Base-by-base conservation (phyloP, 352 stramenopile genomes). In the Phytophthora pinifolia region DNA sequence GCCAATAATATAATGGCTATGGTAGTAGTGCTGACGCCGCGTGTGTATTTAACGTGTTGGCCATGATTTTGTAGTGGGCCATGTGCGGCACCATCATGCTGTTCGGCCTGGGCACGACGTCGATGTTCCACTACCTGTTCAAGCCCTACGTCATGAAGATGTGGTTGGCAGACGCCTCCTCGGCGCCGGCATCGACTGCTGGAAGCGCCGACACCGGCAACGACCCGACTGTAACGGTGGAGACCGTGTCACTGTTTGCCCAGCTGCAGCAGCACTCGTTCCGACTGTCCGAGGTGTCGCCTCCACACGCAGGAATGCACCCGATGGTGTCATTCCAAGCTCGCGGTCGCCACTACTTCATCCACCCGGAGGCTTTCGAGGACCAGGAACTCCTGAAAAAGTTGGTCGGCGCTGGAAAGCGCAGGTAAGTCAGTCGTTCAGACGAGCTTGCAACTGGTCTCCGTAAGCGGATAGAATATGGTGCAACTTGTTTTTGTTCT, bases 21-120 rank as follows among this genome's bases (percentile, higher is more conserved):
- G 22, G 4, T 25, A 9, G 15, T 17, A 17, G 8, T 41, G 17
- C 42, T 66, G 38, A 63, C 20, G 20, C 20, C 20, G 3, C 3
- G 20, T 22, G 20, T 25, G 33, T 20, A 3, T 44, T 38, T 39
- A 17, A 37, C 4, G 39, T 53, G 12, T 31, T 50, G 27, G 3
- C 18, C 1, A 35, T 20, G 22, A 27, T 38, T 35, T 12, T 52
- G 9, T 58, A 74, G 79, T 94, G 84, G 84, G 84, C 84, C 43
- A 94, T 94, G 84, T 94, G 84, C 62, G 79, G 84, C 39, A 94
- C 84, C 36, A 83, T 94, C 54, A 92, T 94, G 84, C 61, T 92
- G 59, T 95, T 95, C 49, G 85, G 85, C 7, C 46, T 93, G 1
- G 82, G 83, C 50, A 90, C 83, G 35, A 94, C 85, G 27, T 86